A percentile compares a stretch with the other conserved stretches of the same genome.
These are phyloP conservation scores for Lentinula aciculospora DNA, from an alignment of 768 basidiomycete species.

Conservation along the genomic window DNA sequence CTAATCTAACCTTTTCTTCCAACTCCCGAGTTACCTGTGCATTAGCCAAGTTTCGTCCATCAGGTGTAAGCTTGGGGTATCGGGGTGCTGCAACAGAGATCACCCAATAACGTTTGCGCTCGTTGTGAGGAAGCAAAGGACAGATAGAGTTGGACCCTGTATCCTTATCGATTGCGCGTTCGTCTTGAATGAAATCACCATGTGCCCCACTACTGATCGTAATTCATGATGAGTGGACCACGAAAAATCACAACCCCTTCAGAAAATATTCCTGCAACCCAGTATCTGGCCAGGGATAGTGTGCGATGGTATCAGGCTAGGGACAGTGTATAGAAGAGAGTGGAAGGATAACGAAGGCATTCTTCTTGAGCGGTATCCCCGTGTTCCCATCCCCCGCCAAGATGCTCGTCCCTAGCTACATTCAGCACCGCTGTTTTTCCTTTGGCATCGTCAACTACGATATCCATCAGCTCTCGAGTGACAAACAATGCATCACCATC, in stretches of 20 bases:
- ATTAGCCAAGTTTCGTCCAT: slow-evolving; percentile 8
- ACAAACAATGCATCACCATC: slow-evolving; percentile 18
- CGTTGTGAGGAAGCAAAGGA: slow-evolving; percentile 16
- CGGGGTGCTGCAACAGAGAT: slow-evolving; percentile 21
- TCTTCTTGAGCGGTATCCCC: neutral
- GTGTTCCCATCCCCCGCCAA: slow-evolving; percentile 15
- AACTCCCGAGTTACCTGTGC: slow-evolving; percentile 9
- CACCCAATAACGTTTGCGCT: slow-evolving; percentile 17
- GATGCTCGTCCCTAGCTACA: slow-evolving; percentile 15
- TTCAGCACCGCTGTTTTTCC: slow-evolving; percentile 17
- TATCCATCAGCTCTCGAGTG: slow-evolving; percentile 16
- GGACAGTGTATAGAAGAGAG: slow-evolving; percentile 18
- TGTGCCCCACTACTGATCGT: neutral
- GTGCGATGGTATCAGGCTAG: slow-evolving; percentile 1
- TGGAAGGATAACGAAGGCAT: slow-evolving; percentile 21
- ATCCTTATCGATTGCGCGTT: neutral
- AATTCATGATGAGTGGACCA: slow-evolving; percentile 20
- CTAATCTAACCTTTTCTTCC: slow-evolving; percentile 18
- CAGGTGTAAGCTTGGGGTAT: slow-evolving; percentile 11
- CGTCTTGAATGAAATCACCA: neutral
- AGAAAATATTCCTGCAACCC: slow-evolving; percentile 15
- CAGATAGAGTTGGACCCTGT: neutral
- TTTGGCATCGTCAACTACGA: neutral
- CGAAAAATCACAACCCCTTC: slow-evolving; percentile 20
- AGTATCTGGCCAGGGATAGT: slow-evolving; percentile 18